Base-by-base conservation (phyloP, 1,284 basidiomycete species). In the Schizophyllum commune region DNA sequence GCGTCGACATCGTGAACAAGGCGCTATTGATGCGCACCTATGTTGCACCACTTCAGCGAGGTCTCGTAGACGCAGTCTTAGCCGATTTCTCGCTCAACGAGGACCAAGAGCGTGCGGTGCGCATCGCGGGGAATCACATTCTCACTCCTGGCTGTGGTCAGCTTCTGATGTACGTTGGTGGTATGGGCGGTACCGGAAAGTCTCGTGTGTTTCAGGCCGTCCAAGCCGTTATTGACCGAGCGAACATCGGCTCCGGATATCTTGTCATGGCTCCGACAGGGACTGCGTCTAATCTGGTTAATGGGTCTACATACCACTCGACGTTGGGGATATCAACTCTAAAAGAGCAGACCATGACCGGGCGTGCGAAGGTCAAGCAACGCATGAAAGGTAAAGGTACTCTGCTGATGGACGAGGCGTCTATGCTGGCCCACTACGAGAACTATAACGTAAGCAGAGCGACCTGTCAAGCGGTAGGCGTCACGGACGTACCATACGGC, bases 301-400 rank as follows among this genome's bases (percentile, higher is more conserved):
- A 65, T 19, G 76, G 76, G 0, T 72, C 70, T 0, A 79, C 76
- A 0, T 77, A 77, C 58, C 76, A 79, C 64, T 74, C 67, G 0
- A 62, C 68, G 6, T 66, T 77, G 19, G 70, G 71, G 1, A 57
- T 64, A 57, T 64, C 34, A 22, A 5, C 56, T 57, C 15, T 47
- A 47, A 47, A 47, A 47, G 39, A 17, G 17, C 9, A 47, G 39
- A 47, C 39, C 17, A 17, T 17, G 39, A 47, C 9, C 9, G 17
- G 9, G 39, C 9, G 39, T 13, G 39, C 39, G 17, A 47, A 47
- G 39, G 34, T 65, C 1, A 60, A 62, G 57, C 57, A 51, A 9
- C 62, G 64, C 17, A 54, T 66, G 15, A 54, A 63, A 56, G 66
- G 68, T 3, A 61, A 67, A 2, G 62, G 66, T 27, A 69, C 68